phyloP scores from a whole-genome alignment of 2,329 filamentous ascomycete species.

The Aspergillus thermomutatus region DNA sequence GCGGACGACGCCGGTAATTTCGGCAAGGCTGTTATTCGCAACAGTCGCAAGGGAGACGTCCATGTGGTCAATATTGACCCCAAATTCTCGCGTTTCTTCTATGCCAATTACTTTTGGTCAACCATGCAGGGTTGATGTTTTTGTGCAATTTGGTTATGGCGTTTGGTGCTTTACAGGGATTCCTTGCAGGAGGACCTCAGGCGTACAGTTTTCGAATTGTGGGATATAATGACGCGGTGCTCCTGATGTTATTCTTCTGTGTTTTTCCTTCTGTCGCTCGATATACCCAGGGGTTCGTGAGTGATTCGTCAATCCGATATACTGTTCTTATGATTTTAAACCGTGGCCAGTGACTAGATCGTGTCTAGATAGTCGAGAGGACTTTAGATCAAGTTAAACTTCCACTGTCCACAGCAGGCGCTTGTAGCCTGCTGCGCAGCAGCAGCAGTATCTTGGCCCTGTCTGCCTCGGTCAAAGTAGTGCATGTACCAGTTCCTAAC shows the following conservation, averaged over 20 bases:
- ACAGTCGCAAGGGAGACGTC: constrained; percentile 82
- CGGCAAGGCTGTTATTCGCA: constrained; percentile 78
- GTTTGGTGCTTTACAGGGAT: constrained; percentile 8
- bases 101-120: constrained; percentile 95
- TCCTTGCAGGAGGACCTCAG: neutral
- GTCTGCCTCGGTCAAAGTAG: constrained; percentile 20
- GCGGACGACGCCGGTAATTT: constrained; percentile 78
- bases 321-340: neutral
- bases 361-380: no score
- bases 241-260: neutral
- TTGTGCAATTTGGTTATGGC: constrained; percentile 12
- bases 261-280: neutral
- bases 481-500: constrained; percentile 4
- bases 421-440: constrained; percentile 9
- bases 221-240: neutral
- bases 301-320: neutral
- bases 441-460: constrained; percentile 17
- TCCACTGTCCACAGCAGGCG: neutral
- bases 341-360: no score
- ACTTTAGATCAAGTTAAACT: neutral
- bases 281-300: constrained; percentile 10
- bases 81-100: constrained; percentile 87
- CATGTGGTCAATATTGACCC: constrained; percentile 92
- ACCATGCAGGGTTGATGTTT: constrained; percentile 61
- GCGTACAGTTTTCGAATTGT: neutral